These are phyloP conservation scores for Artomyces pyxidatus DNA, from an alignment of 768 basidiomycete genomes.

Conservation along the genomic window DNA sequence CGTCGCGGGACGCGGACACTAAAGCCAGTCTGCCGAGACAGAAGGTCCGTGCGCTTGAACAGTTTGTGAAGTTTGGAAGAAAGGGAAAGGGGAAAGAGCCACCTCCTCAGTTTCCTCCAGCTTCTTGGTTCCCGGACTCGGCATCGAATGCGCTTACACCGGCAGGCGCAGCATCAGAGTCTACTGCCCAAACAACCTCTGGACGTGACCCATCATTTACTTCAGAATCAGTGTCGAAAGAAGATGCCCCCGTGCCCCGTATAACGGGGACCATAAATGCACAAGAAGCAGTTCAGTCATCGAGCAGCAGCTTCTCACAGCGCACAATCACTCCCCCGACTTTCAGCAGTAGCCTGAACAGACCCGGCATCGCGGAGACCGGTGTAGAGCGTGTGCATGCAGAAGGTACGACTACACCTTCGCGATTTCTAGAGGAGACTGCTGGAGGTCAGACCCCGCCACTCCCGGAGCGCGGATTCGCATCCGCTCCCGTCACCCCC, in stretches of 20 bases:
- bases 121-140: constrained; percentile 8
- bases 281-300: too few species aligned
- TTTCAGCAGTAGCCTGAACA: background rate
- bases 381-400: background rate
- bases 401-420: background rate
- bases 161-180: background rate
- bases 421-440: background rate
- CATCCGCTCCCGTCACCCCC: background rate
- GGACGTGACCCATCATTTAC: too few species aligned
- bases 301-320: background rate
- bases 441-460: background rate
- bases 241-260: background rate
- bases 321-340: background rate
- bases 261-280: background rate
- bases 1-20: background rate
- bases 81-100: constrained; percentile 3
- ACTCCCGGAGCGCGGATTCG: background rate
- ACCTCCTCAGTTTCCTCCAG: constrained; percentile 14
- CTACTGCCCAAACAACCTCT: too few species aligned
- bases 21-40: constrained; percentile 7
- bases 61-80: constrained; percentile 14
- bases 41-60: constrained; percentile 11
- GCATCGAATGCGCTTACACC: background rate
- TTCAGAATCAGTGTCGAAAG: background rate
- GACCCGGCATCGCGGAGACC: background rate